Evolutionary conservation across 208 protist species (phyloP), one percentile per base, ranked within the genome.

Genomic region (Porcisia hertigi): DNA sequence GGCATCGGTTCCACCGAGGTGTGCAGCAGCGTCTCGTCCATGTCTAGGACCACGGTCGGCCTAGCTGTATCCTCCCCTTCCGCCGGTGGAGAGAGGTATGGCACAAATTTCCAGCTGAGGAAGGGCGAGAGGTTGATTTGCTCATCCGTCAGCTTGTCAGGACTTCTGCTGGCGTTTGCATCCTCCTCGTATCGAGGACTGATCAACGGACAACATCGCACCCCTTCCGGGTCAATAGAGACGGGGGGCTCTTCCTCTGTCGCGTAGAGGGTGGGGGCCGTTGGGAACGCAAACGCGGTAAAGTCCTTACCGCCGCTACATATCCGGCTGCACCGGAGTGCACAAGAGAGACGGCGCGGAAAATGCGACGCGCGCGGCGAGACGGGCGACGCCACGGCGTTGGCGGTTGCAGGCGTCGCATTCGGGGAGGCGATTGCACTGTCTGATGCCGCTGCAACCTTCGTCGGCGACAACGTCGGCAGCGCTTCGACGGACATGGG

Each of bases 1-100:
- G 71, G 18, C 71, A 89, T 87, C 25, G 69, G 65, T 58, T 69
- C 59, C 18, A 82, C 55, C 1, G 88, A 90, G 53, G 86, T 85
- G 81, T 85, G 80, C 63, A 90, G 74, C 20, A 92, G 79, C 6
- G 85, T 90, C 63, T 90, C 85, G 49, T 92, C 88, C 18, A 92
- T 60, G 73, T 90, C 88, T 3, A 92, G 81, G n/a, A 86, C 71
- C 25, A 92, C 41, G 1, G 85, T 88, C 8, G 83, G 18, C 69
- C 53, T 58, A n/a, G 47, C 25, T 16, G 30, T 20, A 47, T 12
- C 65, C 36, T 25, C 43, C 11, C 9, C 65, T 36, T 25, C 43
- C 11, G 20, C 43, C 25, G 52, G 47, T 39, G 63, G 60, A 23
- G 70, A 57, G 25, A 88, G 79, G 54, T 84, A 88, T 1, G 54